Conservation (phyloP, 2,329 filamentous ascomycete genomes). For the Scedosporium minutisporum region DNA sequence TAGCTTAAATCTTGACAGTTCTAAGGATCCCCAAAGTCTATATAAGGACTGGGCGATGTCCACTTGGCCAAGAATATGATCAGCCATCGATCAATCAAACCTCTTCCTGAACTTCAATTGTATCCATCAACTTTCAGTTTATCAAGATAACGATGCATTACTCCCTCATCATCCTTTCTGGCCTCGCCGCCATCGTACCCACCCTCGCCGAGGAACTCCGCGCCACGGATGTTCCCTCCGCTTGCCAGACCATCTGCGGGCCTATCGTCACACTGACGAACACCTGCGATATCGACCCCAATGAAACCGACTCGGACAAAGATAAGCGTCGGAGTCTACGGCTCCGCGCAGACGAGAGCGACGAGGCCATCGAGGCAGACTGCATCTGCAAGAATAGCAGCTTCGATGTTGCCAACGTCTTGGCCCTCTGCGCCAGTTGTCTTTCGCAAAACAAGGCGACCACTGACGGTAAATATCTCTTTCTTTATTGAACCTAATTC, state of each 20-base stretch:
- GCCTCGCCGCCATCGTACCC: neutral
- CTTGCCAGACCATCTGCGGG: constrained; percentile 30
- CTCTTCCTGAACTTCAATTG: no score
- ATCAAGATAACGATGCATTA: no score
- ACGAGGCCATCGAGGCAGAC: constrained; percentile 19
- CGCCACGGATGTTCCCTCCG: constrained; percentile 22
- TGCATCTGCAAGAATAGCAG: constrained; percentile 29
- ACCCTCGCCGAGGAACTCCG: constrained; percentile 2
- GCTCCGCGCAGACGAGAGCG: neutral
- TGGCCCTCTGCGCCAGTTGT: constrained; percentile 27
- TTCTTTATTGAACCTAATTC: neutral
- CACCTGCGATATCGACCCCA: constrained; percentile 19
- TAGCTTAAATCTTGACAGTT: no score
- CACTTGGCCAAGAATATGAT: no score
- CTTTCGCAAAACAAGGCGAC: constrained; percentile 12
- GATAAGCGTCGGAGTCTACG: neutral
- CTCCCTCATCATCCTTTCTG: neutral
- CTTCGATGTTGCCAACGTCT: constrained; percentile 27
- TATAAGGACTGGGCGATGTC: no score
- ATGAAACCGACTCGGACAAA: neutral
- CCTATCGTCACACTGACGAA: constrained; percentile 30
- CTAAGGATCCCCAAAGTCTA: no score
- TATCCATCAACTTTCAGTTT: no score
- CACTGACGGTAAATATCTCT: neutral
- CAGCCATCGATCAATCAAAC: no score